Base-by-base conservation (phyloP, 176 grass and related monocot genomes). In the Typha latifolia region DNA sequence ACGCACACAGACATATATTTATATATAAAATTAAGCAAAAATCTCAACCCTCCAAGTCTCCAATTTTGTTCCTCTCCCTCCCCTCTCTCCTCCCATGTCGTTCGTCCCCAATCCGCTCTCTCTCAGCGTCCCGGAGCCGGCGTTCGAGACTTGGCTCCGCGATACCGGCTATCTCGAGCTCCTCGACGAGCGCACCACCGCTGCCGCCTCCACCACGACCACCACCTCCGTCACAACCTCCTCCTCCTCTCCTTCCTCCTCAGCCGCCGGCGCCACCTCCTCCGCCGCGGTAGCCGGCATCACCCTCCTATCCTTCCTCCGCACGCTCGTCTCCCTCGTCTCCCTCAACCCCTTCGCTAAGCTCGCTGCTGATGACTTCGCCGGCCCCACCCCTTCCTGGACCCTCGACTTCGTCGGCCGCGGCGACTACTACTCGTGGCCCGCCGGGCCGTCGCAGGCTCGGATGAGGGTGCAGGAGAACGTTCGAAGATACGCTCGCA, bases 391-490 rank as follows among this genome's bases (percentile, higher is more conserved):
- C 12, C 92, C 92, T 1, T 89, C 88, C 64, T 96, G 92, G 88
- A 86, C 92, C 18, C 74, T 71, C 47, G 82, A 82, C 59, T 96
- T 96, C 76, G 20, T 91, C 74, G 91, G 80, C 3, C 67, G 84
- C 21, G 82, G 76, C 32, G 69, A 67, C 50, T 87, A 73, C 78
- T 96, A 85, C 82, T 91, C 91, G 51, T 91, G 84, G 91, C 91
- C 92, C 31, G 80, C 82, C 2, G 84, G 85, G 24, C 68, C 85
- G 0, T 77, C 88, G 11, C 92, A 91, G 86, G 88, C 92, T 26
- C 75, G 84, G 21, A 84, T 96, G 74, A 81, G 92, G 19, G 82
- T 91, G 52, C 92, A 96, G 77, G 92, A 96, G 85, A 96, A 96
- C 71, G 85, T 96, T 55, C 82, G 92, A 14, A 82, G 76, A 49